Conservation (phyloP, 2,329 filamentous ascomycete species). For the Nannizziopsis barbatae region DNA sequence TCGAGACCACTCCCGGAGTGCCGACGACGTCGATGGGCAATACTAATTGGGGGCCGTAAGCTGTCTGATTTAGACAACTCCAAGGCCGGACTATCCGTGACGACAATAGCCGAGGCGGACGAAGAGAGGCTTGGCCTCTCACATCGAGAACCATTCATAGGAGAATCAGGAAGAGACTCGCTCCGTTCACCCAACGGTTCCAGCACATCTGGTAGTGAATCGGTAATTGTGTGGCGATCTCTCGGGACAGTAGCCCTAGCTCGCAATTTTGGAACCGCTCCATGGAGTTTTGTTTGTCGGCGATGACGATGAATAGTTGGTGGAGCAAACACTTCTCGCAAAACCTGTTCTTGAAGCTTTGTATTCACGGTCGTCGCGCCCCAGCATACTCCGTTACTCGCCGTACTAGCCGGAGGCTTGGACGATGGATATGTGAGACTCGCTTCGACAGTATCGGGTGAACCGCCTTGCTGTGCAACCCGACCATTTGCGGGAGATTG, state of each 20-base stretch:
- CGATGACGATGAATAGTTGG: conserved; percentile 72
- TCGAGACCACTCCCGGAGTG: conserved; percentile 81
- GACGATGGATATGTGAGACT: conserved; percentile 3
- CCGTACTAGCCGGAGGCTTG: background rate
- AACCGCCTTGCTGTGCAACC: background rate
- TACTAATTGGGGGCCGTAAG: conserved; percentile 15
- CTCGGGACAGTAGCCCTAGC: conserved; percentile 20
- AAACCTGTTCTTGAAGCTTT: conserved; percentile 75
- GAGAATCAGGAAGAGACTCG: conserved; percentile 8
- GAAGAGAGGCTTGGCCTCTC: conserved; percentile 12
- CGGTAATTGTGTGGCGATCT: background rate
- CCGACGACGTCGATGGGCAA: conserved; percentile 45
- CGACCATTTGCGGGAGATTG: conserved; percentile 19
- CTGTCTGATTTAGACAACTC: conserved; percentile 25
- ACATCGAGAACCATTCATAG: background rate
- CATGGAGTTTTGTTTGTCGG: conserved; percentile 52
- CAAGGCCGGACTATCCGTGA: conserved; percentile 2
- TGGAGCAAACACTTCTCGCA: conserved; percentile 82
- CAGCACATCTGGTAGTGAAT: background rate
- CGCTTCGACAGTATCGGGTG: background rate
- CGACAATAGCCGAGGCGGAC: conserved; percentile 8
- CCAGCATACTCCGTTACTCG: conserved; percentile 46
- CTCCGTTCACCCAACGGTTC: conserved; percentile 1
- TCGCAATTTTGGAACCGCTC: conserved; percentile 47
- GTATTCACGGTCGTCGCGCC: conserved; percentile 87